These are phyloP conservation scores for Microbotryum lychnidis-dioicae DNA, from an alignment of 1,284 basidiomycete genomes.

Conservation along the genomic window DNA sequence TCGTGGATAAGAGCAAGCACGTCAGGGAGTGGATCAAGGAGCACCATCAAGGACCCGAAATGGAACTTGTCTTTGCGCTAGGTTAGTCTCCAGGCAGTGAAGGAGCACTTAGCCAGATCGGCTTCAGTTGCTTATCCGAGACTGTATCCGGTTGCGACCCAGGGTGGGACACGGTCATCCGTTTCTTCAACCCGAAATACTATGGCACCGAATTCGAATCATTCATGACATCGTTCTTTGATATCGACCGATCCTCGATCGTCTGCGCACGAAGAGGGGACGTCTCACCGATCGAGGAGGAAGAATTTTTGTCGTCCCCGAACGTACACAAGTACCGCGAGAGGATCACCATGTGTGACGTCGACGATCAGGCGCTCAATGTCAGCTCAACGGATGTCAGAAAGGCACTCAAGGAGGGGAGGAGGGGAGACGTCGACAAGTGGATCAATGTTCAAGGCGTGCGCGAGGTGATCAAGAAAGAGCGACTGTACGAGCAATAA, in stretches of 20 bases:
- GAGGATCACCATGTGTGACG: constrained; percentile 27
- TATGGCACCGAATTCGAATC: constrained; percentile 55
- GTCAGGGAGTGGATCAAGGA: neutral
- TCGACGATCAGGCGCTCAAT: constrained; percentile 50
- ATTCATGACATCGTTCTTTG: constrained; percentile 56
- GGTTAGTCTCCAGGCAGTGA: constrained; percentile 8
- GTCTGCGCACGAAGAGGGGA: constrained; percentile 59
- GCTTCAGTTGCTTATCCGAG: neutral
- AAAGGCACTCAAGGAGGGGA: constrained; percentile 42
- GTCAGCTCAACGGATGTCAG: constrained; percentile 69
- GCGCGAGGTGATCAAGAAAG: constrained; percentile 48
- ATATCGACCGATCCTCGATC: constrained; percentile 51
- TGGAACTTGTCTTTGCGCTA: constrained; percentile 59
- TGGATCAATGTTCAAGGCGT: constrained; percentile 46
- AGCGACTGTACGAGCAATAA: constrained; percentile 47
- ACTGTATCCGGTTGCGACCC: neutral
- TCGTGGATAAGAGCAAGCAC: constrained; percentile 58
- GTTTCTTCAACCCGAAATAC: constrained; percentile 72
- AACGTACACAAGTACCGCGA: constrained; percentile 48
- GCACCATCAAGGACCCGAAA: constrained; percentile 24
- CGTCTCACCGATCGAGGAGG: constrained; percentile 34
- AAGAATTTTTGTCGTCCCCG: constrained; percentile 40
- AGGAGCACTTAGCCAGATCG: neutral
- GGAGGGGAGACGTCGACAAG: constrained; percentile 41
- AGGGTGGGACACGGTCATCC: constrained; percentile 79